A percentile compares a stretch with the other conserved stretches of the same genome.
Evolutionary conservation across 257 asterid species (phyloP).

Genomic region (Pogostemon cablin): DNA sequence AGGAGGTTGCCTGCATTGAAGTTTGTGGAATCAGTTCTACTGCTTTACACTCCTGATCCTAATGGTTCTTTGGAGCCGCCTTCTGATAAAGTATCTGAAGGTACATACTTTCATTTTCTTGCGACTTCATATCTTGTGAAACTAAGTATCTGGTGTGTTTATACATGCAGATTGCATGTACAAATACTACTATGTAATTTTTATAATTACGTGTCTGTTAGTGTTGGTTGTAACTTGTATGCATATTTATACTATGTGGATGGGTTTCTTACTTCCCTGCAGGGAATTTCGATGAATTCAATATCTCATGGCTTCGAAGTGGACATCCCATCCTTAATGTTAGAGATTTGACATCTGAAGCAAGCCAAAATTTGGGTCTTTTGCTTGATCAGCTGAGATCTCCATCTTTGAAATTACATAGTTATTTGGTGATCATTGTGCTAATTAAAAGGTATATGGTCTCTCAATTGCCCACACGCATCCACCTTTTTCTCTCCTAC

Average conservation of each 20-base stretch:
- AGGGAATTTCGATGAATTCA: constrained; percentile 71
- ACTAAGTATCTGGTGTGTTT: constrained; percentile 20
- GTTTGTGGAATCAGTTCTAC: constrained; percentile 82
- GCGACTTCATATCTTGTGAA: neutral
- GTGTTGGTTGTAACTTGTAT: neutral
- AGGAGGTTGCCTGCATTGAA: constrained; percentile 89
- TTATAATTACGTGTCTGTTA: neutral
- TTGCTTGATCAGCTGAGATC: constrained; percentile 91
- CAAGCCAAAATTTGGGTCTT: constrained; percentile 75
- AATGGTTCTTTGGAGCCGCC: constrained; percentile 80
- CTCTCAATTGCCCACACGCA: constrained; percentile 17
- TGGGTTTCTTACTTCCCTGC: constrained; percentile 33
- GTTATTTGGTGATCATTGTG: constrained; percentile 72
- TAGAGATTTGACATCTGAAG: constrained; percentile 90
- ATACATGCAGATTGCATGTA: constrained; percentile 23
- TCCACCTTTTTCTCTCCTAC: constrained; percentile 21
- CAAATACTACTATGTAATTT: neutral
- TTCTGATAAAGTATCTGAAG: constrained; percentile 63
- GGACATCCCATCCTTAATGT: constrained; percentile 89
- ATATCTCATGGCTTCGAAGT: constrained; percentile 94
- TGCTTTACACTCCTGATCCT: constrained; percentile 95
- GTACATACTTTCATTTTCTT: constrained; percentile 40
- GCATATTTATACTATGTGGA: neutral
- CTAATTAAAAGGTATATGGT: constrained; percentile 71
- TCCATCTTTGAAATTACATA: constrained; percentile 77